These are phyloP conservation scores for Fusarium sp. DNA, from an alignment of 2,329 filamentous ascomycete species.

Conservation along the genomic window DNA sequence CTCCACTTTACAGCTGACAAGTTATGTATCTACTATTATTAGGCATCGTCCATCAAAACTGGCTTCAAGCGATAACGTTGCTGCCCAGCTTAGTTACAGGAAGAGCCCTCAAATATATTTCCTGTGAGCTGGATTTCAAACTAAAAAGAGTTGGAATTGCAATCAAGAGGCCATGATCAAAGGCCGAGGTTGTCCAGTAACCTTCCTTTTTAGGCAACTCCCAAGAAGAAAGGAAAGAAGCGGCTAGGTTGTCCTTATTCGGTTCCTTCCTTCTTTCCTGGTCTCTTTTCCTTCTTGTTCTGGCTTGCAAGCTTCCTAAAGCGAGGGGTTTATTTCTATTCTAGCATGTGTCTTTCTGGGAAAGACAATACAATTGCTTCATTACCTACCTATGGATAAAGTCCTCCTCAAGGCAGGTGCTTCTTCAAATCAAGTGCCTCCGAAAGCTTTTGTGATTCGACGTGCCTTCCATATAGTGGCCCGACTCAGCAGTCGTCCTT, in stretches of 20 bases:
- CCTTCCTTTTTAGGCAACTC: slow-evolving; percentile 34
- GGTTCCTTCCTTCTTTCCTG: neutral
- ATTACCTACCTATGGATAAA: neutral
- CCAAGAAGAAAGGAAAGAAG: slow-evolving; percentile 26
- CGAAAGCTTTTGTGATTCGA: neutral
- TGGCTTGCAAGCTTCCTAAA: neutral
- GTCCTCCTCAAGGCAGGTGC: neutral
- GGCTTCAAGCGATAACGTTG: neutral
- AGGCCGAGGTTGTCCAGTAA: slow-evolving; percentile 10
- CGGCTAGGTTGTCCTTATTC: slow-evolving; percentile 2
- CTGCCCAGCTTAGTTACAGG: neutral
- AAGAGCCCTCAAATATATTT: neutral
- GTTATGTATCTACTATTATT: slow-evolving; percentile 16
- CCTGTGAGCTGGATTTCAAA: neutral
- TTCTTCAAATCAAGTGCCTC: neutral
- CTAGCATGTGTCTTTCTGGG: neutral
- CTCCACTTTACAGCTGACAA: slow-evolving; percentile 36
- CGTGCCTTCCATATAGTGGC: neutral
- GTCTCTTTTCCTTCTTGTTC: slow-evolving; percentile 2
- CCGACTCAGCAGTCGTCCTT: neutral
- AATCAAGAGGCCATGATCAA: neutral
- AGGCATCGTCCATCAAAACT: slow-evolving; percentile 33
- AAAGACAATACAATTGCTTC: neutral
- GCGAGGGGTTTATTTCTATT: neutral
- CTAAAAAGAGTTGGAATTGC: neutral